These are phyloP conservation scores for Jasminum sambac DNA, from an alignment of 257 asterid genomes.

Conservation along the genomic window DNA sequence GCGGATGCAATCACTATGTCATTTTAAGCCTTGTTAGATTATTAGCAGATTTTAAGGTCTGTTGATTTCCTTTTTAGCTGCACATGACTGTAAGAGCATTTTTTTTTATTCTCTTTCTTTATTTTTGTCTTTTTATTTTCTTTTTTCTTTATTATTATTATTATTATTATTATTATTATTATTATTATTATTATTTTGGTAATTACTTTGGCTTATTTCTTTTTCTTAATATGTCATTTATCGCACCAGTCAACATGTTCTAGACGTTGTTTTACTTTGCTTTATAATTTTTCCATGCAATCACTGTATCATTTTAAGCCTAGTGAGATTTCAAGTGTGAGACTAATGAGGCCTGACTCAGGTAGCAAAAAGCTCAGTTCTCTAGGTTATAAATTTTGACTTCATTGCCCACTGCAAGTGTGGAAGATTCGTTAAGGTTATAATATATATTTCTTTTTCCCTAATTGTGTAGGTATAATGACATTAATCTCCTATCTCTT, in stretches of 20 bases:
- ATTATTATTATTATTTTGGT: no score
- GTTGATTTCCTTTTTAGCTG: constrained; percentile 26
- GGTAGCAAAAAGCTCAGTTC: not conserved
- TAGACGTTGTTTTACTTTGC: constrained; percentile 6
- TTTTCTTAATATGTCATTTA: constrained; percentile 11
- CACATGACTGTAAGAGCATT: constrained; percentile 20
- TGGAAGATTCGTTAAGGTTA: not conserved
- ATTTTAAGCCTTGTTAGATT: constrained; percentile 19
- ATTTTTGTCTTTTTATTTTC: no score
- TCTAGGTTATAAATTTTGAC: not conserved
- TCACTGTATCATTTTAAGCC: not conserved
- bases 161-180: no score
- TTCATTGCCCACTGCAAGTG: not conserved
- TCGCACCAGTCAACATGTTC: constrained; percentile 14
- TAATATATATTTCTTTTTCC: not conserved
- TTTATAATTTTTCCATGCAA: constrained; percentile 6
- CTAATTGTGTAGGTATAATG: not conserved
- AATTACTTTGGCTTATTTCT: no score
- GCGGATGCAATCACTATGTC: no score
- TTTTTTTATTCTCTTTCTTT: no score
- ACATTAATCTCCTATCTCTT: not conserved
- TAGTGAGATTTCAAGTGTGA: not conserved
- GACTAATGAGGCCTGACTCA: not conserved
- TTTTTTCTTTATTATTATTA: no score
- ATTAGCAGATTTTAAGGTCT: constrained; percentile 73